phyloP scores from a whole-genome alignment of 345 rosid species.

The Stellera chamaejasme region DNA sequence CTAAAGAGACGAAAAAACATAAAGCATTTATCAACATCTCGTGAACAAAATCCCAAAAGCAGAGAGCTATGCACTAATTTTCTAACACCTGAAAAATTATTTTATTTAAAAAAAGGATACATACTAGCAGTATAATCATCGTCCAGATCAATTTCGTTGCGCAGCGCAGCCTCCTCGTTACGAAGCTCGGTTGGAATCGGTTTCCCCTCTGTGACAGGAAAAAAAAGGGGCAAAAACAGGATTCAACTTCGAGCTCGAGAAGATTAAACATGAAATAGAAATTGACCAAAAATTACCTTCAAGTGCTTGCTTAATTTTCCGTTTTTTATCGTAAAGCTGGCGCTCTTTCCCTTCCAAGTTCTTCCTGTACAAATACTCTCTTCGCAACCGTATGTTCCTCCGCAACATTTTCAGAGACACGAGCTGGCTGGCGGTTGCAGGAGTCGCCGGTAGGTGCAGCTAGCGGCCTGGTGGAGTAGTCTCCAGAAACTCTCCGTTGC shows the following conservation, averaged over 20 bases:
- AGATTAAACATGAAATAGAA: too few relatives aligned
- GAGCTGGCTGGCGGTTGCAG: too few relatives aligned
- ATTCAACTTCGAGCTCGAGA: not conserved
- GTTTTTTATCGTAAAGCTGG: conserved; percentile 67
- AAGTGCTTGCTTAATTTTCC: conserved; percentile 76
- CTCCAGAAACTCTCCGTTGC: too few relatives aligned
- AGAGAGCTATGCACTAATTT: not conserved
- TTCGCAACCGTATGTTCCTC: conserved; percentile 61
- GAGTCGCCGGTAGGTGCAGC: too few relatives aligned
- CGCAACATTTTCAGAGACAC: conserved; percentile 40
- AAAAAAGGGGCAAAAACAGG: not conserved
- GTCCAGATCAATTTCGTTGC: conserved; percentile 82
- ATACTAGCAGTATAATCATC: conserved; percentile 65
- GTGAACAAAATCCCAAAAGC: not conserved
- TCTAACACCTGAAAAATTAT: not conserved
- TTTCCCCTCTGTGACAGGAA: conserved; percentile 57
- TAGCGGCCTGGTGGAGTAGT: too few relatives aligned
- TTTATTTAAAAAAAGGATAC: not conserved
- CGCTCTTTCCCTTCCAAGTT: conserved; percentile 93
- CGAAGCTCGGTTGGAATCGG: conserved; percentile 91
- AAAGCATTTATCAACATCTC: not conserved
- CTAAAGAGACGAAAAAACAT: conserved; percentile 21
- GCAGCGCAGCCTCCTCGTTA: conserved; percentile 76
- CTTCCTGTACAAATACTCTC: conserved; percentile 84
- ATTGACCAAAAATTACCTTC: conserved; percentile 31